A percentile compares a stretch with the other conserved stretches of the same genome.
phyloP scores from a whole-genome alignment of 2,329 filamentous ascomycete species.

The Ophiostoma himal-ulmi region DNA sequence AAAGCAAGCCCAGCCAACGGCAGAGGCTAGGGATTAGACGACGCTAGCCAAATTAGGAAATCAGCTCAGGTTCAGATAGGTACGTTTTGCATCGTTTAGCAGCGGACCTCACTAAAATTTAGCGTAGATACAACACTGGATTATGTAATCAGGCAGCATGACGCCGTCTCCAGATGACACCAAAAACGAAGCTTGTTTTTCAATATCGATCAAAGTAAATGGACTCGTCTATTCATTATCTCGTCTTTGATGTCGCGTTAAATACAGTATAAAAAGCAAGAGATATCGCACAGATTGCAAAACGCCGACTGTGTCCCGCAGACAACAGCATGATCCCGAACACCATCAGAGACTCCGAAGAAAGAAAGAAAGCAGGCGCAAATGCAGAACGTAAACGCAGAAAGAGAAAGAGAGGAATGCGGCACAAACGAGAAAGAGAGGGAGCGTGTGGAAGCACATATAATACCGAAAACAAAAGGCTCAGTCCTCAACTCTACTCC shows the following conservation, averaged over 20 bases:
- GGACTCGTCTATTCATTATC: constrained; percentile 20
- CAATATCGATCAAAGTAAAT: not conserved
- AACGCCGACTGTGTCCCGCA: constrained; percentile 14
- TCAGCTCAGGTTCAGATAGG: constrained; percentile 17
- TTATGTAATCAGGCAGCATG: not conserved
- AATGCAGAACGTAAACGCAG: not conserved
- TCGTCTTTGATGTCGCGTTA: constrained; percentile 3
- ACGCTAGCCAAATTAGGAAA: constrained; percentile 21
- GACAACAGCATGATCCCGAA: constrained; percentile 13
- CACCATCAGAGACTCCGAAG: constrained; percentile 15
- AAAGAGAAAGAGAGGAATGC: not conserved
- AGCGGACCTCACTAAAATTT: not conserved
- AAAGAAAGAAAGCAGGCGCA: not conserved
- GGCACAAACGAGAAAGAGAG: not conserved
- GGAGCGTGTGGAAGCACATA: not conserved
- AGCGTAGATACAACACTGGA: not conserved
- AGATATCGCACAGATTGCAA: constrained; percentile 11
- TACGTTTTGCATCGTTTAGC: not conserved
- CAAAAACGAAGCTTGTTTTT: not conserved
- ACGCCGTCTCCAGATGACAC: not conserved
- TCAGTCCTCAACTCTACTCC: constrained; percentile 9
- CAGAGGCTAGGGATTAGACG: not conserved
- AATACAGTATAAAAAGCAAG: constrained; percentile 6
- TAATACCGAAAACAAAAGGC: too few relatives aligned
- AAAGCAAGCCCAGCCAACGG: constrained; percentile 10